A percentile compares a stretch with the other conserved stretches of the same genome.
Conservation (phyloP, 495 filamentous ascomycete species). For the Xylaria intraflava region DNA sequence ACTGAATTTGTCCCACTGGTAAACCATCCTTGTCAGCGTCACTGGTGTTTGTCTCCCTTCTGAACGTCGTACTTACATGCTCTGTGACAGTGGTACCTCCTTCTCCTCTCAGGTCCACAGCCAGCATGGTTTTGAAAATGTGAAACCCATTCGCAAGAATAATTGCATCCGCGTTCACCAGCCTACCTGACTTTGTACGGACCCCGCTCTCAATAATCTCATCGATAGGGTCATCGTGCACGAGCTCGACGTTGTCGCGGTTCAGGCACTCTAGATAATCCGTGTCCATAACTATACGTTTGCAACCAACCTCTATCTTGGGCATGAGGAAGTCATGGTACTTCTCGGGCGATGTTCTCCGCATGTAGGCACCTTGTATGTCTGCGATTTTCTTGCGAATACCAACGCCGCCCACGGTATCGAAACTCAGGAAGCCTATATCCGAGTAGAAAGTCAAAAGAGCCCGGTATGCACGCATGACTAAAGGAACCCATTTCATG, state of each 20-base stretch:
- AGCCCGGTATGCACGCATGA: slow-evolving; percentile 15
- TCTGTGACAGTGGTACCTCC: neutral
- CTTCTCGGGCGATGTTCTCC: slow-evolving; percentile 44
- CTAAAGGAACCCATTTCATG: slow-evolving; percentile 21
- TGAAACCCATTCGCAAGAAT: slow-evolving; percentile 53
- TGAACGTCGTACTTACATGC: slow-evolving; percentile 16
- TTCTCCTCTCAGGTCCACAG: slow-evolving; percentile 6
- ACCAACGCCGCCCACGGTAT: slow-evolving; percentile 21
- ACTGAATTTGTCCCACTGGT: slow-evolving; percentile 36
- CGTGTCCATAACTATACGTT: slow-evolving; percentile 52
- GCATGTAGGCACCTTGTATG: slow-evolving; percentile 42
- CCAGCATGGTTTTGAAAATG: neutral
- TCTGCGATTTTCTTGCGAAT: slow-evolving; percentile 35
- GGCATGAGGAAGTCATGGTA: slow-evolving; percentile 61
- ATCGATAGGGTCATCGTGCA: slow-evolving; percentile 38
- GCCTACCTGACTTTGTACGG: slow-evolving; percentile 18
- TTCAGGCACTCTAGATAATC: slow-evolving; percentile 51
- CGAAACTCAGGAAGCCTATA: slow-evolving; percentile 34
- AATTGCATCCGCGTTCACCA: slow-evolving; percentile 53
- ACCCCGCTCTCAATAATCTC: slow-evolving; percentile 29
- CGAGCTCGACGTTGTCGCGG: slow-evolving; percentile 47
- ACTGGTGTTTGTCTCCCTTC: neutral
- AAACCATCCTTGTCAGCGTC: neutral
- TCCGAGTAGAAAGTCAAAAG: slow-evolving; percentile 16
- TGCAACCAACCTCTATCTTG: slow-evolving; percentile 57